Percentiles rank a stretch among this genome's conserved stretches.
These are phyloP conservation scores for Cyberlindnera petersonii DNA, from an alignment of 805 yeast genomes.

Conservation along the genomic window DNA sequence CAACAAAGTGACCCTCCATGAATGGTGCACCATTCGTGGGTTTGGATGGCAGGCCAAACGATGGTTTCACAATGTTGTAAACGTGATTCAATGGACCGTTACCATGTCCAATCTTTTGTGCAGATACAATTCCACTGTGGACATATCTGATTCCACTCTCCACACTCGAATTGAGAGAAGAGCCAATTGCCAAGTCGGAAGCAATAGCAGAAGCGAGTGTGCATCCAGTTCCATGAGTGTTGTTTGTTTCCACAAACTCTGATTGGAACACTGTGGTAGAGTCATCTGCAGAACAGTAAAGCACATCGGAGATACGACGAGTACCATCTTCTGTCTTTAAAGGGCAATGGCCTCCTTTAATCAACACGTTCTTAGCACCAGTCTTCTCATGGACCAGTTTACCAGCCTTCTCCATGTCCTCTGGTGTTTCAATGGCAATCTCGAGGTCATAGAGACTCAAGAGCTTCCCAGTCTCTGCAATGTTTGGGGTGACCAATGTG, in stretches of 20 bases:
- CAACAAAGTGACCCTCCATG: constrained; percentile 34
- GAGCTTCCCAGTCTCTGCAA: constrained; percentile 55
- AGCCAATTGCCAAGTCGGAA: constrained; percentile 62
- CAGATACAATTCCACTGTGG: constrained; percentile 55
- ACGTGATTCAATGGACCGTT: constrained; percentile 78
- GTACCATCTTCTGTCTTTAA: constrained; percentile 32
- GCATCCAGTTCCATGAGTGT: constrained; percentile 91
- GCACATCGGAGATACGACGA: constrained; percentile 45
- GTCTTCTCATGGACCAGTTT: constrained; percentile 34
- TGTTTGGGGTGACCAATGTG: constrained; percentile 69
- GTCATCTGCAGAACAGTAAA: constrained; percentile 42
- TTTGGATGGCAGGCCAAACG: constrained; percentile 1
- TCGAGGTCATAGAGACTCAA: constrained; percentile 30
- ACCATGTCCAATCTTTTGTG: constrained; percentile 43
- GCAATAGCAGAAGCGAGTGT: constrained; percentile 80
- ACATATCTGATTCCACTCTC: constrained; percentile 59
- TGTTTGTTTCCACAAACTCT: constrained; percentile 39
- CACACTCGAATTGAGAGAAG: constrained; percentile 44
- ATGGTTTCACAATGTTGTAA: constrained; percentile 29
- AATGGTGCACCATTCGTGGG: constrained; percentile 8
- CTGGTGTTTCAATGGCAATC: constrained; percentile 31
- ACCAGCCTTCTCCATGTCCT: constrained; percentile 39
- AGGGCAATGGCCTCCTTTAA: constrained; percentile 81
- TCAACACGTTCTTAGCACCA: constrained; percentile 50
- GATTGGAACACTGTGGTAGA: constrained; percentile 44